Base-by-base conservation (phyloP, 176 grass and related monocot genomes). In the Thalia dealbata region DNA sequence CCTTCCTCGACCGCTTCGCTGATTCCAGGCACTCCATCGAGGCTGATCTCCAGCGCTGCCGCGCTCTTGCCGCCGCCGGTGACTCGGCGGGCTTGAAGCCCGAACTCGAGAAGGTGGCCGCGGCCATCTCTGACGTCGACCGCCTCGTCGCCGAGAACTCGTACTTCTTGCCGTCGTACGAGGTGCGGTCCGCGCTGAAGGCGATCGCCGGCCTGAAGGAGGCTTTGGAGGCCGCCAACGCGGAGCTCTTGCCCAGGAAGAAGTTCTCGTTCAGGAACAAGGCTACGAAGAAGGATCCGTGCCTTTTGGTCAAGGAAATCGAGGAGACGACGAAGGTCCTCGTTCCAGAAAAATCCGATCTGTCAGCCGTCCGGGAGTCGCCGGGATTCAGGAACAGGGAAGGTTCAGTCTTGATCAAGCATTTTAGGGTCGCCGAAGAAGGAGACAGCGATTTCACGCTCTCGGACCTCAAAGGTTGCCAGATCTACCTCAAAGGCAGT, bases 181-280 rank as follows among this genome's bases (percentile, higher is more conserved):
- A 95, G 86, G 81, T 95, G 22, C 87, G 82, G 3, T 82, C 87
- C 74, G 85, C 86, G 65, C 82, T 95, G 55, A 79, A 77, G 32
- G 22, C 91, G 26, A 82, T 87, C 44, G 72, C 86, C 70, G 92
- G 85, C 27, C 86, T 96, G 79, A 88, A 83, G 68, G 87, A 82
- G 27, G 71, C 86, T 0, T 75, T 87, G 77, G 88, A 84, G 41
- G 54, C 32, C 14, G 78, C 82, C 0, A 82, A 81, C 60, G 68
- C 79, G 1, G 81, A 80, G 14, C 51, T 92, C 32, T 76, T 82
- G 2, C 92, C 89, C 26, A 85, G 88, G 77, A 90, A 96, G 64
- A 87, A 86, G 4, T 96, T 96, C 84, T 92, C 92, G 24, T 96
- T 96, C 78, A 83, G 77, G 79, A 92, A 91, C 69, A 96, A 96